phyloP scores from a whole-genome alignment of 495 filamentous ascomycete species.

The Penicillium cataractarum region DNA sequence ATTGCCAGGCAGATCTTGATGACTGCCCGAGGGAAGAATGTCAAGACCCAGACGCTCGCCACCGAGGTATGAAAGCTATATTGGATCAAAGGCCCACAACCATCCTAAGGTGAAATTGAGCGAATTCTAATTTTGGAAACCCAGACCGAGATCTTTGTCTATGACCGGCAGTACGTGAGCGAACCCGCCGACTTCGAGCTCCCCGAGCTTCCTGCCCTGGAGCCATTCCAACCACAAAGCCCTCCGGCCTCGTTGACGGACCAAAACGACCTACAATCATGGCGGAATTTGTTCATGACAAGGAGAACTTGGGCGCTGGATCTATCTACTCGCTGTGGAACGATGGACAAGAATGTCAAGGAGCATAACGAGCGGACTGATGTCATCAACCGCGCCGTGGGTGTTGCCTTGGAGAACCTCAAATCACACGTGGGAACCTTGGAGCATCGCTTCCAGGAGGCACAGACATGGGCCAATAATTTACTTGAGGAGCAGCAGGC shows the following conservation, averaged over 20 bases:
- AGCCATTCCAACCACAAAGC: conserved; percentile 57
- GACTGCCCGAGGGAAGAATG: conserved; percentile 78
- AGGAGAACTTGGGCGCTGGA: conserved; percentile 74
- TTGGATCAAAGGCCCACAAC: not conserved
- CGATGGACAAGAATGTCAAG: conserved; percentile 57
- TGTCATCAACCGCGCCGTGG: conserved; percentile 71
- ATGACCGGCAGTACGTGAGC: conserved; percentile 68
- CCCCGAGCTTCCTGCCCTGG: conserved; percentile 59
- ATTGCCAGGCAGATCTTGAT: conserved; percentile 76
- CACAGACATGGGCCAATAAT: conserved; percentile 72
- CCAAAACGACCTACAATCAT: conserved; percentile 74
- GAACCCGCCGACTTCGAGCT: conserved; percentile 51
- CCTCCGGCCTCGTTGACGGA: conserved; percentile 76
- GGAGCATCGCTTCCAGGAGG: conserved; percentile 72
- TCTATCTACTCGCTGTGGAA: conserved; percentile 64
- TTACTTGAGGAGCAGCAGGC: conserved; percentile 70
- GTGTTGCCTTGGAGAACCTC: conserved; percentile 80
- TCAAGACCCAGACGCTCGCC: conserved; percentile 73
- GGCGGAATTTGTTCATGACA: conserved; percentile 77
- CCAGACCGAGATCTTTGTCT: conserved; percentile 86
- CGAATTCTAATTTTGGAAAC: not conserved
- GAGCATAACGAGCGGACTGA: conserved; percentile 65
- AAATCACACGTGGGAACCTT: conserved; percentile 74
- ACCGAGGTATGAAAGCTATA: conserved; percentile 63
- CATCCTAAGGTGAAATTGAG: not conserved